phyloP scores from a whole-genome alignment of 108 stramenopile species.

The Conticribra guillardii region DNA sequence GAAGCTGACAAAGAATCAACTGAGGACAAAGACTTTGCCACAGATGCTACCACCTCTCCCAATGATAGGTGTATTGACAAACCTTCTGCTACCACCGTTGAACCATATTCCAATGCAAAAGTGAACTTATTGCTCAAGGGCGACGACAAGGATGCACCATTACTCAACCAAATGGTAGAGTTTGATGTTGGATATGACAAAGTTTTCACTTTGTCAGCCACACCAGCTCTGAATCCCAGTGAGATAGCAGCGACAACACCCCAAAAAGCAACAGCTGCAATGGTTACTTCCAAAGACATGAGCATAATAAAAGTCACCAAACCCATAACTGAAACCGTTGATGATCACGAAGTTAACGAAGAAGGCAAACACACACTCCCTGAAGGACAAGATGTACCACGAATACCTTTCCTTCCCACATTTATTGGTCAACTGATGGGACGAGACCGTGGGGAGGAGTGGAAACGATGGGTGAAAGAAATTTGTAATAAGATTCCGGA shows the following conservation, averaged over 20 bases:
- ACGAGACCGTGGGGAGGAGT: slow-evolving; percentile 60
- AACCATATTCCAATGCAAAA: not conserved
- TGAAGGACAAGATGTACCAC: not conserved
- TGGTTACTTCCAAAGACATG: not conserved
- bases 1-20: not conserved
- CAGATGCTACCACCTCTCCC: not conserved
- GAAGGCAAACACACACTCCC: slow-evolving; percentile 25
- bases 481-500: slow-evolving; percentile 64
- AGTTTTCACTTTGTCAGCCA: slow-evolving; percentile 20
- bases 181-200: slow-evolving; percentile 48
- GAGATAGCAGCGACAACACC: slow-evolving; percentile 1
- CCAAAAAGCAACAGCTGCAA: not conserved
- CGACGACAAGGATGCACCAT: slow-evolving; percentile 34
- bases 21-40: not conserved
- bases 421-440: slow-evolving; percentile 25
- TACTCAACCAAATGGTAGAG: slow-evolving; percentile 31
- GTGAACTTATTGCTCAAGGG: slow-evolving; percentile 27
- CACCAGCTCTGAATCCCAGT: not conserved
- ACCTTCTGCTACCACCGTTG: not conserved
- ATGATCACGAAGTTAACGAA: slow-evolving; percentile 36
- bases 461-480: slow-evolving; percentile 67
- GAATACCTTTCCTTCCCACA: not conserved
- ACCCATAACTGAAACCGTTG: slow-evolving; percentile 30
- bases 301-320: slow-evolving; percentile 8
- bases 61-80: not conserved